Base-by-base conservation (phyloP, 1,139 yeast species). In the Hyphopichia fennica region DNA sequence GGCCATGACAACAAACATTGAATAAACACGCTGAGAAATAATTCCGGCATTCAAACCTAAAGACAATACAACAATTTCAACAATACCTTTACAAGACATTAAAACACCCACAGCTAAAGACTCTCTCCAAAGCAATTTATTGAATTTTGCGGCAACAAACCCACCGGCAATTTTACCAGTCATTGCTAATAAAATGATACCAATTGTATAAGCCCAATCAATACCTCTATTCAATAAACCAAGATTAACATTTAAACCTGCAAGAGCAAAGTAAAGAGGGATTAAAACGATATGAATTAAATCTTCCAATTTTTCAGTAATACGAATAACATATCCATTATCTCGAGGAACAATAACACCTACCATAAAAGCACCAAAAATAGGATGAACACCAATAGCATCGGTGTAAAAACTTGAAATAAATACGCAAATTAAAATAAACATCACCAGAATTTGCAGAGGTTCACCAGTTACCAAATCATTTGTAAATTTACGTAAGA, bases 21-120 rank as follows among this genome's bases (percentile, higher is more conserved):
- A 82, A 60, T 80, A 87, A 1, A 83, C 82, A 48, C 77, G 80
- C 43, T 74, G 72, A 6, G 81, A 69, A 34, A 87, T 79, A 42
- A 87, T 86, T 0, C 78, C 77, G 2, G 93, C 85, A 48, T 79
- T 80, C 45, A 85, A 71, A 42, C 95, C 95, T 37, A 84, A 81
- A 38, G 80, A 82, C 48, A 87, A 70, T 19, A 86, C 95, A 38
- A 87, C 91, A 55, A 87, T 81, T 62, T 84, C 91, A 27, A 85
- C 91, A 50, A 85, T 84, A 63, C 95, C 95, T 60, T 87, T 87
- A 72, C 95, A 87, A 10, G 91, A 84, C 93, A 87, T 86, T 51
- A 87, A 72, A n/a, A 84, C 77, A 41, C 95, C 95, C 29, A 85
- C 91, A 1, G 90, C 75, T 29, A 82, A 60, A 2, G 89, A 79